A percentile compares a stretch with the other conserved stretches of the same genome.
phyloP scores from a whole-genome alignment of 208 protist genomes.

The Leishmania mexicana region DNA sequence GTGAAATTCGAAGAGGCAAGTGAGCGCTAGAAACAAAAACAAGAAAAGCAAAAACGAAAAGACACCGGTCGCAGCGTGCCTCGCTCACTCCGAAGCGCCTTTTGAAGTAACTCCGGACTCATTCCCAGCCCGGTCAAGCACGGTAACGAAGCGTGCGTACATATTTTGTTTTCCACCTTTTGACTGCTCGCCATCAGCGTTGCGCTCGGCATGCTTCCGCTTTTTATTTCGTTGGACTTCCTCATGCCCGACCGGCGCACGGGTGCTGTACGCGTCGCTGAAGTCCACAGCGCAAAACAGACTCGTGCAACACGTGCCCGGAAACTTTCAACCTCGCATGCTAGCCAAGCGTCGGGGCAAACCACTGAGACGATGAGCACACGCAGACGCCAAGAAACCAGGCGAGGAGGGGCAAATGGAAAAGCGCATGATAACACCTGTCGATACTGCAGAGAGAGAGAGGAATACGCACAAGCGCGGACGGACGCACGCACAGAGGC shows the following conservation, averaged over 20 bases:
- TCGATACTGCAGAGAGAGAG: background rate
- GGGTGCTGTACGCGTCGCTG: background rate
- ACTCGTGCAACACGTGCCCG: background rate
- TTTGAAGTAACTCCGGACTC: background rate
- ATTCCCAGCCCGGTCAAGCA: background rate
- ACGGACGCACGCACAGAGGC: background rate
- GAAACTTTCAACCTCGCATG: background rate
- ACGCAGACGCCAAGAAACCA: background rate
- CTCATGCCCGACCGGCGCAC: background rate
- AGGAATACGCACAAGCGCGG: background rate
- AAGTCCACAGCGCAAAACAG: background rate
- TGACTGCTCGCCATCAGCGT: background rate
- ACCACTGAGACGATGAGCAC: background rate
- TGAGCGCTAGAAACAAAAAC: background rate
- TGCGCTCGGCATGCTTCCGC: background rate
- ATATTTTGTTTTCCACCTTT: background rate
- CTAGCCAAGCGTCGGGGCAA: background rate
- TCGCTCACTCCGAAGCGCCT: background rate
- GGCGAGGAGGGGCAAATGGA: background rate
- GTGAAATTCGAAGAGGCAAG: background rate
- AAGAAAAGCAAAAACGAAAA: background rate
- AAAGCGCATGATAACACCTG: background rate
- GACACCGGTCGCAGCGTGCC: background rate
- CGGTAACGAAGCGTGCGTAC: background rate
- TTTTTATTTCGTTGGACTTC: background rate